phyloP scores from a whole-genome alignment of 2,329 filamentous ascomycete species.

The Aureobasidium sp. region DNA sequence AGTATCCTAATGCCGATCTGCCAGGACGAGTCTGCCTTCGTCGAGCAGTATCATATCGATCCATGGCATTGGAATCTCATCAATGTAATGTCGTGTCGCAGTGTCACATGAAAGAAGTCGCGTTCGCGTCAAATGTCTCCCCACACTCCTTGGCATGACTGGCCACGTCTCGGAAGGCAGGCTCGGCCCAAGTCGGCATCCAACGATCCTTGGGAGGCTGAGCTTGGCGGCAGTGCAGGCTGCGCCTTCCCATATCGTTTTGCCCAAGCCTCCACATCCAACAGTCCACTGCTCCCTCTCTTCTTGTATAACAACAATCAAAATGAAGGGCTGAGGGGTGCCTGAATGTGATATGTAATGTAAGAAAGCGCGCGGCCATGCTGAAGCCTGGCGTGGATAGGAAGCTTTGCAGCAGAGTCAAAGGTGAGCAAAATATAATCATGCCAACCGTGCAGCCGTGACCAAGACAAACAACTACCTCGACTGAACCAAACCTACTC shows the following conservation, averaged over 20 bases:
- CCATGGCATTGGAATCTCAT: background rate
- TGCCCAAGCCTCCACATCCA: background rate
- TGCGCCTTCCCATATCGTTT: background rate
- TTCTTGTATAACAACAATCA: background rate
- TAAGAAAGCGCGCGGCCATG: background rate
- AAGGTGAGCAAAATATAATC: conserved; percentile 7
- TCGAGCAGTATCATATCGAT: conserved; percentile 39
- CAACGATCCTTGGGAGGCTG: background rate
- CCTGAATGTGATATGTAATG: background rate
- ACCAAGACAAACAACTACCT: conserved; percentile 13
- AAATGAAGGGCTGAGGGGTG: background rate
- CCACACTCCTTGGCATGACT: background rate
- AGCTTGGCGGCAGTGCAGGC: background rate
- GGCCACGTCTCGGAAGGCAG: background rate
- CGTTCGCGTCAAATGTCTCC: background rate
- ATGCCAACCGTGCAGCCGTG: background rate
- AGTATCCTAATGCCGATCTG: conserved; percentile 77
- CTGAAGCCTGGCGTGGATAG: background rate
- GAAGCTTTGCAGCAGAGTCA: background rate
- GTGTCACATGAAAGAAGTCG: background rate
- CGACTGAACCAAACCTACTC: background rate
- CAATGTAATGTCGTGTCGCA: background rate
- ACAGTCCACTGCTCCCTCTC: background rate
- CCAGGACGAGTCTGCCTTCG: conserved; percentile 56
- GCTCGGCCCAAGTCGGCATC: background rate